Evolutionary conservation across 495 filamentous ascomycete genomes (phyloP), one percentile per base, ranked within the genome.

Genomic region (Talaromyces liani): DNA sequence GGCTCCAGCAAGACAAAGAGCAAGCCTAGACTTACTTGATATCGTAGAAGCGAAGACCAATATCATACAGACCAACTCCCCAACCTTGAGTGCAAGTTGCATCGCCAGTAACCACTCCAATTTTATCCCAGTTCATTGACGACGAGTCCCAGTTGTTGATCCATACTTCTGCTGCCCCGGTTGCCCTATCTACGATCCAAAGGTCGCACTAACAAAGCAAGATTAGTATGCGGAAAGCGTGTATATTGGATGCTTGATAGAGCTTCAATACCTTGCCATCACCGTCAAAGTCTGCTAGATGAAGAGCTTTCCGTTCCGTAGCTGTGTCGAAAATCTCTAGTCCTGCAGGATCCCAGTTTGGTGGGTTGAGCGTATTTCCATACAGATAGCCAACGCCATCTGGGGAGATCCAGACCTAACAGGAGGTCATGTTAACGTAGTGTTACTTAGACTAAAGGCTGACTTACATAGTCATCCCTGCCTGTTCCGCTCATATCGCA

Each of bases 241-340:
- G n/a, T n/a, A n/a, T n/a, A n/a, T n/a, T n/a, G n/a, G n/a, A n/a
- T n/a, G n/a, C n/a, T n/a, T n/a, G n/a, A n/a, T n/a, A n/a, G n/a
- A n/a, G n/a, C n/a, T n/a, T n/a, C n/a, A n/a, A n/a, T n/a, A 59
- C 56, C 56, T 63, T 53, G 31, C 72, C 69, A 63, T 71, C 67
- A 2, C 71, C 71, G 63, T 74, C 61, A 60, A 66, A 74, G 64
- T 73, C 71, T 0, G 45, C 65, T 45, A 72, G 62, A 53, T 71
- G 69, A 22, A 74, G 12, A 29, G 66, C 66, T 36, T 70, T 70
- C 3, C 72, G 64, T 55, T 68, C 60, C 22, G 64, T 49, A 1
- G 66, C 61, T n/a, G 53, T 36, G 16, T 65, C 45, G n/a, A 65
- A 62, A 2, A 65, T 65, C 34, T 62, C 49, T 16, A 34, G n/a